Percentiles rank a stretch among this genome's conserved stretches.
Conservation (phyloP, 257 asterid species). For the Jacaranda copaia region DNA sequence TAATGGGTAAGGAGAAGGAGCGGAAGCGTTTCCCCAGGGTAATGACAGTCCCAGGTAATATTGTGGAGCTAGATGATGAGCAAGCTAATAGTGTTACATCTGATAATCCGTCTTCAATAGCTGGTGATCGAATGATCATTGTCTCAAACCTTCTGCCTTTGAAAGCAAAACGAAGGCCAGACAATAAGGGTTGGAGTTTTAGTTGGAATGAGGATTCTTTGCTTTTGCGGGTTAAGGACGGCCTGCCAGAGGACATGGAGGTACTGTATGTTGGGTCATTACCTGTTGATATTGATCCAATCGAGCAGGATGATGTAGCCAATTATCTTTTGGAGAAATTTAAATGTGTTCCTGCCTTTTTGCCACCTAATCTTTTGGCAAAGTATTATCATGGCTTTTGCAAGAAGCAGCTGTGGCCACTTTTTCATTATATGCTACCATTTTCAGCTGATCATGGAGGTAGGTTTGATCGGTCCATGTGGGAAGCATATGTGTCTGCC, state of each 20-base stretch:
- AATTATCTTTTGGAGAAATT: constrained; percentile 68
- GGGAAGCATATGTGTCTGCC: constrained; percentile 87
- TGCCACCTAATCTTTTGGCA: constrained; percentile 65
- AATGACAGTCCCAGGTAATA: constrained; percentile 90
- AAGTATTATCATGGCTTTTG: constrained; percentile 83
- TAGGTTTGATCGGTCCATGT: constrained; percentile 73
- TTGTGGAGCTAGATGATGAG: constrained; percentile 81
- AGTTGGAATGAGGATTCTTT: constrained; percentile 87
- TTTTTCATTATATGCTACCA: constrained; percentile 83
- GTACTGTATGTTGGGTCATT: constrained; percentile 78
- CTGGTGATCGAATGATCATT: constrained; percentile 79
- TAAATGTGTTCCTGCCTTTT: constrained; percentile 75
- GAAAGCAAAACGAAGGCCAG: constrained; percentile 80
- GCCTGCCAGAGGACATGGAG: constrained; percentile 87
- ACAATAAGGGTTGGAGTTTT: constrained; percentile 84
- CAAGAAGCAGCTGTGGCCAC: constrained; percentile 88
- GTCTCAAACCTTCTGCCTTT: constrained; percentile 81
- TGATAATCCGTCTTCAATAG: constrained; percentile 76
- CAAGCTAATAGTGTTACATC: constrained; percentile 75
- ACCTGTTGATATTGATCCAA: constrained; percentile 75
- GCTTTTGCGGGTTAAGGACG: constrained; percentile 78
- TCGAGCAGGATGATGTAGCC: constrained; percentile 83
- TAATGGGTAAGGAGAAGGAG: constrained; percentile 75
- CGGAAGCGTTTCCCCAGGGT: constrained; percentile 72
- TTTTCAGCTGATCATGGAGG: constrained; percentile 80